Evolutionary conservation across 169 alveolate genomes (phyloP).

Genomic region (Eimeria falciformis): DNA sequence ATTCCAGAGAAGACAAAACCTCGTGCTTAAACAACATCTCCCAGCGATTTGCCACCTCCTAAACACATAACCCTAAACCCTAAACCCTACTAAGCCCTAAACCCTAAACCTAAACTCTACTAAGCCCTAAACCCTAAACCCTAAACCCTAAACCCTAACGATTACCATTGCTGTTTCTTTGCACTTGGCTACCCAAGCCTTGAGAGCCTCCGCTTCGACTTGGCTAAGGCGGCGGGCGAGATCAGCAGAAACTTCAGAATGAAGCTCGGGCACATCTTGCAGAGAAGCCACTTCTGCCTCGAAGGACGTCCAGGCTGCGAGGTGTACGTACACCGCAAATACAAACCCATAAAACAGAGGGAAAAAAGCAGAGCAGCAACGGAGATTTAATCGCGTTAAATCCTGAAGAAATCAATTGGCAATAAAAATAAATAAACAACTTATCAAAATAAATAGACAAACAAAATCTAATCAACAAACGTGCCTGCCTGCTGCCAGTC

Average conservation of each 20-base stretch:
- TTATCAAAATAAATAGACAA: not conserved
- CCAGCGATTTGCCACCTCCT: conserved; percentile 60
- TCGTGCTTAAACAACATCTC: conserved; percentile 23
- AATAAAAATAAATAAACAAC: not conserved
- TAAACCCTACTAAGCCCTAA: conserved; percentile 27
- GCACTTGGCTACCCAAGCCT: not conserved
- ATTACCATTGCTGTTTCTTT: not conserved
- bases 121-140: not conserved
- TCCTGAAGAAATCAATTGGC: no score
- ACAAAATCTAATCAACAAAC: not conserved
- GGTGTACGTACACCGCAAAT: conserved; percentile 9
- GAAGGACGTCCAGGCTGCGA: conserved; percentile 38
- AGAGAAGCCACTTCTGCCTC: not conserved
- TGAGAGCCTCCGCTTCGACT: not conserved
- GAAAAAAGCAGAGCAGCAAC: not conserved
- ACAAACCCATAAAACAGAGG: not conserved
- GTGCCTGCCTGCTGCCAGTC: conserved; percentile 50
- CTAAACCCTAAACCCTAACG: conserved; percentile 3
- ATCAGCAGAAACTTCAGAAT: conserved; percentile 1
- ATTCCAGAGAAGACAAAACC: conserved; percentile 3
- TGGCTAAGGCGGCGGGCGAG: not conserved
- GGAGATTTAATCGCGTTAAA: no score
- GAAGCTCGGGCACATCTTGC: not conserved
- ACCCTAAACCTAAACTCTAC: not conserved
- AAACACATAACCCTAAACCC: not conserved